Evolutionary conservation across 1,284 basidiomycete species (phyloP).

Genomic region (Trichosporon coremiiforme): DNA sequence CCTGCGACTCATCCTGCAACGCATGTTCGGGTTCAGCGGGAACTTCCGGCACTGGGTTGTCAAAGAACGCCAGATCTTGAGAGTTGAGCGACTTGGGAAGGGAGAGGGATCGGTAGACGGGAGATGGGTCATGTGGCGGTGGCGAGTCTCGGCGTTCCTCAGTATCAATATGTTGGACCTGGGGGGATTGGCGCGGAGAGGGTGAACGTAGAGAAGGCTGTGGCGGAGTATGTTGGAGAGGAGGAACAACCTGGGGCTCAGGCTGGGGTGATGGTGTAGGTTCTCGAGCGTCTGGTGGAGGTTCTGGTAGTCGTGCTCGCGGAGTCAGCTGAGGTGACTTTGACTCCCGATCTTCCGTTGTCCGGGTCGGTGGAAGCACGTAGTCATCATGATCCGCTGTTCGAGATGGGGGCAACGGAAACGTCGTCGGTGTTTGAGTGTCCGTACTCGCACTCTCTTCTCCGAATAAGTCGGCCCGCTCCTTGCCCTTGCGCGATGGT

Average conservation of each 20-base stretch:
- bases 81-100: slow-evolving; percentile 2
- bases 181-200: background rate
- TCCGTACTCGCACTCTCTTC: background rate
- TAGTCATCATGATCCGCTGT: background rate
- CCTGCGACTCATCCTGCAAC: background rate
- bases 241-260: background rate
- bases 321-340: background rate
- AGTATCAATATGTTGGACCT: background rate
- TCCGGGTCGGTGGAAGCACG: background rate
- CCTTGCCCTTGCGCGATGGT: slow-evolving; percentile 19
- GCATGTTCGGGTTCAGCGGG: background rate
- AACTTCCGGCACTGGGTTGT: background rate
- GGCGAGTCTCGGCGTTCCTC: background rate
- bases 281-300: background rate
- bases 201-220: background rate
- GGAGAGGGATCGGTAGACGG: slow-evolving; percentile 1
- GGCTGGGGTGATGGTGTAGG: background rate
- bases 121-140: background rate
- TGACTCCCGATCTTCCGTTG: background rate
- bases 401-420: background rate
- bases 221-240: background rate
- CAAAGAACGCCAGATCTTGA: slow-evolving; percentile 13
- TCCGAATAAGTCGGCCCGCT: background rate
- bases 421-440: background rate
- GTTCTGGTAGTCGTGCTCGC: background rate